Evolutionary conservation across 2,329 filamentous ascomycete genomes (phyloP).

Genomic region (Colletotrichum endophyticum): DNA sequence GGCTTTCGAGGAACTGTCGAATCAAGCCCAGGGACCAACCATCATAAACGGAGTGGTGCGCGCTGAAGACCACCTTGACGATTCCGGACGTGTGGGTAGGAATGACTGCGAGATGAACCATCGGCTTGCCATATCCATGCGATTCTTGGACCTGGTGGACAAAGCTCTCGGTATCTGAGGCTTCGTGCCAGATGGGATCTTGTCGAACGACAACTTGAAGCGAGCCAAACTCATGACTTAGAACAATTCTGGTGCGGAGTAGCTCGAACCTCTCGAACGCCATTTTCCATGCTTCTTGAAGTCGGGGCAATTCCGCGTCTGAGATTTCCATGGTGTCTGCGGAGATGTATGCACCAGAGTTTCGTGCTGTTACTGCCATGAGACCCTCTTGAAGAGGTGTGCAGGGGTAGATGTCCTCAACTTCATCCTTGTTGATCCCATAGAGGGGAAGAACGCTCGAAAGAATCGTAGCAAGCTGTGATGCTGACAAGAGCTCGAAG

Average conservation of each 20-base stretch:
- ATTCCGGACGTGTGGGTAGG: background rate
- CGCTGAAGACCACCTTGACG: conserved; percentile 32
- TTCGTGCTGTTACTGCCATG: conserved; percentile 24
- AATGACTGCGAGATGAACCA: conserved; percentile 22
- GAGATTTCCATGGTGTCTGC: conserved; percentile 29
- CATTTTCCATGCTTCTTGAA: conserved; percentile 31
- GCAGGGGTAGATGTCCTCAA: conserved; percentile 24
- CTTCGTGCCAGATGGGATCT: background rate
- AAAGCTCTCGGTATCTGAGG: background rate
- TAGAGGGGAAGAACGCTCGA: background rate
- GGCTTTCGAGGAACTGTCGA: background rate
- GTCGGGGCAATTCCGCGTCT: conserved; percentile 23
- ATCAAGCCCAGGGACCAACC: conserved; percentile 16
- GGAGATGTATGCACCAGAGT: conserved; percentile 29
- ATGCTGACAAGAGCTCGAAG: background rate
- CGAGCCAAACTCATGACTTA: conserved; percentile 3
- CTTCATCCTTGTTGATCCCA: background rate
- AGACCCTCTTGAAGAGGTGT: conserved; percentile 24
- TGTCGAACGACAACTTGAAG: conserved; percentile 22
- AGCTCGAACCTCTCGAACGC: background rate
- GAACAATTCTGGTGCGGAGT: conserved; percentile 11
- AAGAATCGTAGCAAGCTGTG: background rate
- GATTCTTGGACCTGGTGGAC: background rate
- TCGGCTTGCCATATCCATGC: conserved; percentile 12
- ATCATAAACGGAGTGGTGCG: conserved; percentile 36